Conservation (phyloP, 768 basidiomycete species). For the Clavulina sp. region DNA sequence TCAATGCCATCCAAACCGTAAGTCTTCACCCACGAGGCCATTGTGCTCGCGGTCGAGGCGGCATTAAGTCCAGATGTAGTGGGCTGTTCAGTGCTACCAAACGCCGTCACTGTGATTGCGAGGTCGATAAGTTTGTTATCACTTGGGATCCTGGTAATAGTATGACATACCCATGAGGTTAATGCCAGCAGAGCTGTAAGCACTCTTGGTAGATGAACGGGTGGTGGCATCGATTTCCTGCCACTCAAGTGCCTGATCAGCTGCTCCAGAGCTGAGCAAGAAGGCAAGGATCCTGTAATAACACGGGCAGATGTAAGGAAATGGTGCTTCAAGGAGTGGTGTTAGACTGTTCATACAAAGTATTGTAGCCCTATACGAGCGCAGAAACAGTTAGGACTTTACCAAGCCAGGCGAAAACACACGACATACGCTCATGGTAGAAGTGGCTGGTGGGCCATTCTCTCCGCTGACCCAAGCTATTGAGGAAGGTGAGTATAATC, state of each 20-base stretch:
- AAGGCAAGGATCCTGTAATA: slow-evolving; percentile 2
- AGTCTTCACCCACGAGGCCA: slow-evolving; percentile 7
- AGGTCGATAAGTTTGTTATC: no score
- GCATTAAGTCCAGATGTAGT: not conserved
- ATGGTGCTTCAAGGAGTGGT: not conserved
- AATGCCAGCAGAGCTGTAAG: slow-evolving; percentile 4
- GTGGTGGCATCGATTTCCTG: not conserved
- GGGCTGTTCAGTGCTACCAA: slow-evolving; percentile 4
- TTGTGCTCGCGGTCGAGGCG: not conserved
- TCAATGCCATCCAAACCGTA: slow-evolving; percentile 9
- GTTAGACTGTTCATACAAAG: not conserved
- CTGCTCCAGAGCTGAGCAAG: slow-evolving; percentile 3
- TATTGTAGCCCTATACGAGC: not conserved
- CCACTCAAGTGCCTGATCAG: slow-evolving; percentile 5
- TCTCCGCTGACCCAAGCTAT: not conserved
- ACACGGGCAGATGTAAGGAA: not conserved
- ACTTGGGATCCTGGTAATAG: no score
- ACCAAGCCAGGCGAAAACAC: no score
- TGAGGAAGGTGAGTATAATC: not conserved
- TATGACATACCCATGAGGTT: no score
- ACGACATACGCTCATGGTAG: no score
- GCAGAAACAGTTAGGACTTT: no score
- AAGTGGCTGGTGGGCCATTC: not conserved
- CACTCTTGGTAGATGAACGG: not conserved
- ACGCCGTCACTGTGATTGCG: slow-evolving; percentile 5